phyloP scores from a whole-genome alignment of 2,329 filamentous ascomycete genomes.

The Fusarium domesticum region DNA sequence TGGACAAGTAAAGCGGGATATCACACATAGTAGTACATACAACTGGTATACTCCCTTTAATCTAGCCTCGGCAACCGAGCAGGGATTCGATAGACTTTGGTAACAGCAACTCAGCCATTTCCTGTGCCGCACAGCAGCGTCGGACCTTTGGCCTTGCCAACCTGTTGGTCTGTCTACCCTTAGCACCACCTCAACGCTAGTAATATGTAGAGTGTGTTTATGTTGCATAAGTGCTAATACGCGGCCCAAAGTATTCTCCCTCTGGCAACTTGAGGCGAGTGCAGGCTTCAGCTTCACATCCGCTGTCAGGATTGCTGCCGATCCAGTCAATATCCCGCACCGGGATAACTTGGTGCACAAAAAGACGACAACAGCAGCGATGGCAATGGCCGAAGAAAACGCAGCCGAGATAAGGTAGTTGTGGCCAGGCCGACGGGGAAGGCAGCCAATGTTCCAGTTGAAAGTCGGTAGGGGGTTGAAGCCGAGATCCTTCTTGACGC shows the following conservation, averaged over 20 bases:
- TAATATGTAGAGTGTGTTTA: background rate
- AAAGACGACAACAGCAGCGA: slow-evolving; percentile 48
- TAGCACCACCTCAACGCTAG: background rate
- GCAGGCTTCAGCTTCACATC: slow-evolving; percentile 26
- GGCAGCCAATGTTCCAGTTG: slow-evolving; percentile 46
- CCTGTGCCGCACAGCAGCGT: background rate
- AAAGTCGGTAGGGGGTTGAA: slow-evolving; percentile 51
- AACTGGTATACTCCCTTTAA: background rate
- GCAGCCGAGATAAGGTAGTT: slow-evolving; percentile 49
- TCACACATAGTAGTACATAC: too few relatives aligned
- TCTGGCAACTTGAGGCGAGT: slow-evolving; percentile 25
- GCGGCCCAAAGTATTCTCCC: slow-evolving; percentile 33
- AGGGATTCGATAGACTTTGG: background rate
- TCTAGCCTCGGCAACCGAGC: background rate
- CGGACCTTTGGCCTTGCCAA: background rate
- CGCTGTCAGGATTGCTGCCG: slow-evolving; percentile 37
- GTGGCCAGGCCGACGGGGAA: slow-evolving; percentile 41
- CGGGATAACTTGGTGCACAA: slow-evolving; percentile 44
- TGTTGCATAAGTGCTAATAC: slow-evolving; percentile 4
- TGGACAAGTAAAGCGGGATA: background rate
- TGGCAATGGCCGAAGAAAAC: slow-evolving; percentile 44
- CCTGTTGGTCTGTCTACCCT: background rate
- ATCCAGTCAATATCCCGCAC: slow-evolving; percentile 43
- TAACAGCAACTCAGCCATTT: background rate
- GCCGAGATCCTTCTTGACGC: slow-evolving; percentile 40